These are phyloP conservation scores for Daldinia vernicosa DNA, from an alignment of 495 filamentous ascomycete species.

Conservation along the genomic window DNA sequence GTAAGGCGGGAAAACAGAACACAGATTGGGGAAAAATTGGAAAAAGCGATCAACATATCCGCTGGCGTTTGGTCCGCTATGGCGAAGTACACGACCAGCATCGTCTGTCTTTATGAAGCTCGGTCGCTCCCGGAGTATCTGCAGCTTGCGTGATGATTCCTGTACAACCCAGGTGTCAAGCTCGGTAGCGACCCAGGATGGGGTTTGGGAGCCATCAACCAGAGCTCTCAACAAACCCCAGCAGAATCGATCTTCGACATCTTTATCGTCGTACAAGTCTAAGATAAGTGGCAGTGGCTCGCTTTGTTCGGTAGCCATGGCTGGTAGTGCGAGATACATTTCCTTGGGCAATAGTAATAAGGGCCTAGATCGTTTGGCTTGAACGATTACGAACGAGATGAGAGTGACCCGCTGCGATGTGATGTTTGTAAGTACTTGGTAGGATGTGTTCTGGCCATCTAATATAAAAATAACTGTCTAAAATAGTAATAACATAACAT, in stretches of 20 bases:
- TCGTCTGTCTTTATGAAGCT: constrained; percentile 16
- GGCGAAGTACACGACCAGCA: constrained; percentile 6
- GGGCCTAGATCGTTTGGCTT: neutral
- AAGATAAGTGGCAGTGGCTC: constrained; percentile 22
- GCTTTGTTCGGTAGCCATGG: constrained; percentile 23
- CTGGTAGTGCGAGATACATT: neutral
- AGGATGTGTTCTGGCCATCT: neutral
- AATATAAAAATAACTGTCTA: neutral
- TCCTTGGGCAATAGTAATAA: neutral
- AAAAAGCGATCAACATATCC: constrained; percentile 30
- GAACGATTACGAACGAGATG: neutral
- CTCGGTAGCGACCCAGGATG: constrained; percentile 6
- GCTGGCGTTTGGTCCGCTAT: constrained; percentile 18
- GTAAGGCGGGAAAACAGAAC: constrained; percentile 28
- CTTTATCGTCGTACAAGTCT: constrained; percentile 14
- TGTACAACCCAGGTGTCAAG: constrained; percentile 23
- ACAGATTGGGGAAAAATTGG: constrained; percentile 18
- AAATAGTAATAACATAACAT: neutral
- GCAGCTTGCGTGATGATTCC: constrained; percentile 20
- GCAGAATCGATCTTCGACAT: constrained; percentile 20
- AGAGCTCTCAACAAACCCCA: constrained; percentile 12
- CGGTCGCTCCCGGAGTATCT: constrained; percentile 4
- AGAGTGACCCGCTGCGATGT: neutral
- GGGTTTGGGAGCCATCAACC: constrained; percentile 21
- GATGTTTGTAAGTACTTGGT: neutral